Evolutionary conservation across 164 flowering plant species (phyloP), one percentile per base, ranked within the genome.

Genomic region (Liriodendron chinense): DNA sequence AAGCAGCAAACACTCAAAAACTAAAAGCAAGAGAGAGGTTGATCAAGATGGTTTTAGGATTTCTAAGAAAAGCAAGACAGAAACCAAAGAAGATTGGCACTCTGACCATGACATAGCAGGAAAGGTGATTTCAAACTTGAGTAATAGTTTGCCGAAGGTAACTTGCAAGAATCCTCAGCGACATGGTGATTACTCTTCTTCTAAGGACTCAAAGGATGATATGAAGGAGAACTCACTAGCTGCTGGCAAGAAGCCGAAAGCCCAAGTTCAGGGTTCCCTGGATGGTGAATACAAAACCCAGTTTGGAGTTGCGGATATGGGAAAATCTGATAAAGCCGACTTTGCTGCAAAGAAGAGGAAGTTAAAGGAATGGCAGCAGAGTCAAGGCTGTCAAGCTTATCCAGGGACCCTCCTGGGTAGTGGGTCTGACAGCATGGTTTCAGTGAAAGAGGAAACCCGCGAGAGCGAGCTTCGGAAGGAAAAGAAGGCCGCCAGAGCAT

Each of bases 61-160:
- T 62, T 81, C 88, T 70, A 94, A 96, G 90, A 94, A 91, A 82
- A 61, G 67, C 7, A 91, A 85, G 90, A 79, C 72, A 47, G 91
- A 81, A 56, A 49, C 72, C 50, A 85, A 80, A 67, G 89, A 81
- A 70, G 85, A 80, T 71, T 66, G 82, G 82, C 75, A 48, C 43
- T 78, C 86, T 78, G 90, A 78, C 50, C 84, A 75, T 20, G 69
- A n/a, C 53, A 75, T 68, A 70, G 68, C 70, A 62, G 75, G 72
- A 49, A 82, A 48, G 72, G 73, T 71, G 26, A 76, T 72, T 50
- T 50, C 65, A 57, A 72, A 68, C 70, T 70, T 78, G 57, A 77
- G 72, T 71, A 76, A 68, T 70, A 86, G 77, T 72, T 74, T 85
- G 47, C 81, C 82, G 43, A 64, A 80, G 49, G 76, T 76, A 59